Percentiles rank a stretch among this genome's conserved stretches.
These are phyloP conservation scores for Neofusicoccum parvum DNA, from an alignment of 2,329 filamentous ascomycete species.

Conservation along the genomic window DNA sequence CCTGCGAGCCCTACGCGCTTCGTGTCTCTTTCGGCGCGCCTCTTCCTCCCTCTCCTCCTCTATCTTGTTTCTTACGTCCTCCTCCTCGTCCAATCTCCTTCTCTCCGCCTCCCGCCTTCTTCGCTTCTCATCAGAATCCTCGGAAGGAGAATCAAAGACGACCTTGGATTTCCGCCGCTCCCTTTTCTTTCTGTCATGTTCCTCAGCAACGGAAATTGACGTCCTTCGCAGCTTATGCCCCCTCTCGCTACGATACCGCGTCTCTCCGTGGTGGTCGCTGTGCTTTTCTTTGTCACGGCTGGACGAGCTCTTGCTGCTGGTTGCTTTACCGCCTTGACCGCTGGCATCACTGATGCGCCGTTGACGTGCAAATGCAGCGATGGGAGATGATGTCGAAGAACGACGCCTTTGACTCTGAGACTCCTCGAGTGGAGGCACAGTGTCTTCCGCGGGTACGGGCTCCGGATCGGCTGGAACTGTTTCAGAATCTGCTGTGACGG, in stretches of 20 bases:
- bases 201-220: background rate
- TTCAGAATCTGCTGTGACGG: background rate
- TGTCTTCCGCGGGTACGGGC: background rate
- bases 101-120: background rate
- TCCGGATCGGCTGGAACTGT: background rate
- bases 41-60: slow-evolving; percentile 4
- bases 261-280: background rate
- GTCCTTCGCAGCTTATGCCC: background rate
- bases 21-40: background rate
- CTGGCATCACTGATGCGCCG: background rate
- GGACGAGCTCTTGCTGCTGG: background rate
- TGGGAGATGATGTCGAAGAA: background rate
- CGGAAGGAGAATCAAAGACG: background rate
- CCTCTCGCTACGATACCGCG: background rate
- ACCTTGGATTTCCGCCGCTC: background rate
- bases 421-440: background rate
- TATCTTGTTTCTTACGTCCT: background rate
- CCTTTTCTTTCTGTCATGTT: background rate
- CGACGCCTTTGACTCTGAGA: background rate
- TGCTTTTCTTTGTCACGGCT: background rate
- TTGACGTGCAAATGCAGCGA: background rate
- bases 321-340: background rate
- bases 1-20: background rate
- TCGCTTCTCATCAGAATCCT: background rate
- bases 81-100: background rate